Evolutionary conservation across 139 green algal species (phyloP), one percentile per base, ranked within the genome.

Genomic region (Trebouxia sp.): DNA sequence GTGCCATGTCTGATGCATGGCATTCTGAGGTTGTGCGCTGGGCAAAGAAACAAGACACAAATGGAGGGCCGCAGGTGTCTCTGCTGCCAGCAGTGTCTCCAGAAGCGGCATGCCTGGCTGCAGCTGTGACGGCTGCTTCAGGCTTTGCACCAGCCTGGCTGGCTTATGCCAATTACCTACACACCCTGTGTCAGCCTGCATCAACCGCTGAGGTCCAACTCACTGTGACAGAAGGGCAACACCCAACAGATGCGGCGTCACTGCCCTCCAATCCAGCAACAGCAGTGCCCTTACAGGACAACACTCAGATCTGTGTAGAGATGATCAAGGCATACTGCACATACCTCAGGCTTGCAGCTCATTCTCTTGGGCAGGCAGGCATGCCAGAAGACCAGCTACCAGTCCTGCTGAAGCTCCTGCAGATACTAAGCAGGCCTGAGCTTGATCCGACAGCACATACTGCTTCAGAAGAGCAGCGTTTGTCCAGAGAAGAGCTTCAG

Each of bases 391-490:
- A 87, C 2, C 48, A 62, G 0, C 45, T 90, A 37, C 80, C 77
- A 2, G 67, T 85, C 35, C 80, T 92, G 75, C 79, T 92, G 62
- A 72, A 85, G 35, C 47, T 92, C 38, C 76, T 92, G 35, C 77
- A 85, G 35, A 24, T 78, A 45, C 55, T 76, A 45, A 37, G 20
- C 12, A 5, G 6, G 62, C 32, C 42, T 6, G 2, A 72, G 11
- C 12, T 45, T n/a, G 62, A 1, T 8, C 62, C 62, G n/a, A n/a
- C n/a, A n/a, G n/a, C n/a, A n/a, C n/a, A n/a, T n/a, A n/a, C n/a
- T n/a, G n/a, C n/a, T n/a, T n/a, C n/a, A n/a, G n/a, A n/a, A n/a
- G n/a, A n/a, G n/a, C n/a, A n/a, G n/a, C n/a, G n/a, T n/a, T n/a
- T n/a, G n/a, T n/a, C n/a, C n/a, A n/a, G n/a, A 30, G 35, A n/a